A percentile compares a stretch with the other conserved stretches of the same genome.
These are phyloP conservation scores for Emydomyces testavorans DNA, from an alignment of 2,329 filamentous ascomycete species.

Conservation along the genomic window DNA sequence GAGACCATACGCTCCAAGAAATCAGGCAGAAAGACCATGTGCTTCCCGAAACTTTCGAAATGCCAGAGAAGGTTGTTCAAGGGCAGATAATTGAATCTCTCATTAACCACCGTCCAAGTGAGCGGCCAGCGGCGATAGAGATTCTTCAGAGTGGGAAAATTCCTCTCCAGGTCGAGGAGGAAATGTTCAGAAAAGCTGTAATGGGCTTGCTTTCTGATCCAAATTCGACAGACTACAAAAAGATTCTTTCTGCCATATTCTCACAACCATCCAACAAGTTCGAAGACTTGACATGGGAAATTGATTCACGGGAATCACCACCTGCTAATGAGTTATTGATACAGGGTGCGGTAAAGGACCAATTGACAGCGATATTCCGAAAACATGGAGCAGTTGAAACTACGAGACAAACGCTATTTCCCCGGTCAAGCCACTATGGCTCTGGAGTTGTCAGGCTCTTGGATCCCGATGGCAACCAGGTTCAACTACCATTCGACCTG, in stretches of 20 bases:
- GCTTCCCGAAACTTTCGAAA: constrained; percentile 62
- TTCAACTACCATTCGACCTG: constrained; percentile 89
- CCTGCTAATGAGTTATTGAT: constrained; percentile 48
- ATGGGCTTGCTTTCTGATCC: constrained; percentile 65
- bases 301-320: constrained; percentile 46
- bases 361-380: constrained; percentile 66
- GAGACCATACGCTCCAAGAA: constrained; percentile 53
- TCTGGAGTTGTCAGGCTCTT: constrained; percentile 66
- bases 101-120: constrained; percentile 68
- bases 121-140: constrained; percentile 70
- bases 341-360: constrained; percentile 61
- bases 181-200: constrained; percentile 73
- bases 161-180: constrained; percentile 83
- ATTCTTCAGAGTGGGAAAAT: constrained; percentile 76
- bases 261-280: constrained; percentile 62
- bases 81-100: constrained; percentile 68
- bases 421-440: constrained; percentile 66
- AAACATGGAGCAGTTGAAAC: constrained; percentile 80
- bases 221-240: constrained; percentile 75
- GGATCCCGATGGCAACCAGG: constrained; percentile 69
- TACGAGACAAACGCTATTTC: constrained; percentile 64
- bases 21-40: constrained; percentile 56
- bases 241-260: constrained; percentile 79
- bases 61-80: constrained; percentile 56
- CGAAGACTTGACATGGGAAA: constrained; percentile 71